These are phyloP conservation scores for Phtheirospermum japonicum DNA, from an alignment of 257 asterid genomes.

Conservation along the genomic window DNA sequence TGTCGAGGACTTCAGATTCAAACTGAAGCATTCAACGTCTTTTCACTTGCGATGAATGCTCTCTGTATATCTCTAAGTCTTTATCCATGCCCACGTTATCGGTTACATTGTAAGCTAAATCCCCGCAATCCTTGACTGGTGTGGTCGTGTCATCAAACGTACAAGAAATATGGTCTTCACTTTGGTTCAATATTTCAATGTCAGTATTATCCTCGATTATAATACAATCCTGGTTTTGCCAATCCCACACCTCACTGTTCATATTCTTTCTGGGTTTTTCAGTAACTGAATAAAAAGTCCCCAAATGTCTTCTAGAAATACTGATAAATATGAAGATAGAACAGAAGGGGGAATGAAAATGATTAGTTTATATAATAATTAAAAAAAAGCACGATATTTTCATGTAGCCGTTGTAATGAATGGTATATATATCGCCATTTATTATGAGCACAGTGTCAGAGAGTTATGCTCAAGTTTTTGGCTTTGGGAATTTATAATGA, in stretches of 20 bases:
- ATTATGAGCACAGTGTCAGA: conserved; percentile 24
- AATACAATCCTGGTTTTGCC: conserved; percentile 50
- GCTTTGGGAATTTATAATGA: too few species aligned
- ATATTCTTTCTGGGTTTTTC: conserved; percentile 26
- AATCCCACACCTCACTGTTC: conserved; percentile 70
- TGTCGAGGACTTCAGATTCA: conserved; percentile 52
- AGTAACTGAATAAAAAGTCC: conserved; percentile 19
- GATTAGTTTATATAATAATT: conserved; percentile 1
- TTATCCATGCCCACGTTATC: too few species aligned
- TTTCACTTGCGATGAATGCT: conserved; percentile 58
- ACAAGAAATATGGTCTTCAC: conserved; percentile 40
- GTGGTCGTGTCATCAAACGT: conserved; percentile 50
- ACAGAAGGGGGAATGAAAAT: background rate
- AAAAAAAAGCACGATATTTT: background rate
- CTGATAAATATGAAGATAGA: too few species aligned
- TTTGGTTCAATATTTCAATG: conserved; percentile 44
- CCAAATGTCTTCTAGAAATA: background rate
- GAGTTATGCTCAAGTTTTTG: too few species aligned
- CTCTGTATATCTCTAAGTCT: conserved; percentile 41
- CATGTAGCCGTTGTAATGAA: conserved; percentile 36
- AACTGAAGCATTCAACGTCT: conserved; percentile 86
- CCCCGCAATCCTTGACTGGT: too few species aligned
- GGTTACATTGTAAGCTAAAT: too few species aligned
- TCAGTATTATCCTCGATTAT: conserved; percentile 45
- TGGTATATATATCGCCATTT: conserved; percentile 2